A percentile compares a stretch with the other conserved stretches of the same genome.
These are phyloP conservation scores for Chaetomiaceae sp. DNA, from an alignment of 2,329 filamentous ascomycete genomes.

Conservation along the genomic window DNA sequence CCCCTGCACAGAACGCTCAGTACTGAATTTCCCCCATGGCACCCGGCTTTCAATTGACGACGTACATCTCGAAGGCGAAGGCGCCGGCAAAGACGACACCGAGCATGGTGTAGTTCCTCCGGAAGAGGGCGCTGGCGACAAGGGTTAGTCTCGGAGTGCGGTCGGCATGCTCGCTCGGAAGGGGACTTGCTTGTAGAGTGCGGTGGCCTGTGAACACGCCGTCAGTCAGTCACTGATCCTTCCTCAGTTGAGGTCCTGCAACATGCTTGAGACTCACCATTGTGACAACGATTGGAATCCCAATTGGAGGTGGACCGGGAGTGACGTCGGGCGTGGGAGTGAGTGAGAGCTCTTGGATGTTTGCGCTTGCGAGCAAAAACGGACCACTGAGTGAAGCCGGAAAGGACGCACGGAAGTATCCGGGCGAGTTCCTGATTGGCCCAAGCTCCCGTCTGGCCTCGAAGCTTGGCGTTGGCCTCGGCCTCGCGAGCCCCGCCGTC, in stretches of 20 bases:
- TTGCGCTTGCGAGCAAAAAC: slow-evolving; percentile 25
- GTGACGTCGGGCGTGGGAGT: slow-evolving; percentile 18
- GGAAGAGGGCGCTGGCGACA: slow-evolving; percentile 67
- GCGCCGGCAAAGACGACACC: slow-evolving; percentile 79
- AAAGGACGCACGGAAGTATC: slow-evolving; percentile 27
- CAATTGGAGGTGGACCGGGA: slow-evolving; percentile 18
- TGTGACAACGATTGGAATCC: slow-evolving; percentile 32
- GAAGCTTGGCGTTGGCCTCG: slow-evolving; percentile 9
- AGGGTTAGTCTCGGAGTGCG: slow-evolving; percentile 21
- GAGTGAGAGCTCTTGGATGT: slow-evolving; percentile 18
- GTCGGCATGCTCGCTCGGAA: slow-evolving; percentile 2
- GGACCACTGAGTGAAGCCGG: slow-evolving; percentile 22
- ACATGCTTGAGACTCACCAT: slow-evolving; percentile 52
- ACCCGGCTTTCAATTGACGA: slow-evolving; percentile 24
- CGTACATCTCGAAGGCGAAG: slow-evolving; percentile 93
- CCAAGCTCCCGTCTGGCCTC: slow-evolving; percentile 25
- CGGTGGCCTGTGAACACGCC: slow-evolving; percentile 33
- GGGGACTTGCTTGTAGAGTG: slow-evolving; percentile 57
- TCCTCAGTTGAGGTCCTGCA: background rate
- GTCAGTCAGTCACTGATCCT: slow-evolving; percentile 1
- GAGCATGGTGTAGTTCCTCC: slow-evolving; percentile 84
- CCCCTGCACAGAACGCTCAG: slow-evolving; percentile 49
- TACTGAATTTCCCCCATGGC: slow-evolving; percentile 8
- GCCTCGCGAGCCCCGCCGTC: slow-evolving; percentile 16
- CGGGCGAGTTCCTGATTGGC: slow-evolving; percentile 33